phyloP scores from a whole-genome alignment of 148 eudicot genomes.

The Persicaria maculosa region DNA sequence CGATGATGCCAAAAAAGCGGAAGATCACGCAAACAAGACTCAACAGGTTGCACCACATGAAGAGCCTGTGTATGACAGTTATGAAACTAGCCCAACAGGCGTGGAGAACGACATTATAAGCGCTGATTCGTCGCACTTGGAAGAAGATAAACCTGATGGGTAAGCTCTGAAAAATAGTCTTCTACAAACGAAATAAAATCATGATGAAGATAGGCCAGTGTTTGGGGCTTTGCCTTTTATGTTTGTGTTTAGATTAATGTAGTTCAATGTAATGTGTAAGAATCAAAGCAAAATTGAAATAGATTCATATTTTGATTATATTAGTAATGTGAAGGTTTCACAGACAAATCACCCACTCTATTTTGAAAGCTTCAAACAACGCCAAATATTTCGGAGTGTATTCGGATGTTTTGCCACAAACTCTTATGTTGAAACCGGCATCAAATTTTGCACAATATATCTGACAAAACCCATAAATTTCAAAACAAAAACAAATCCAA shows the following conservation, averaged over 20 bases:
- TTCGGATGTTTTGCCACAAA: no score
- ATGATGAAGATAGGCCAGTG: neutral
- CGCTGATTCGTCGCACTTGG: neutral
- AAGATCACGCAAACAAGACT: constrained; percentile 1
- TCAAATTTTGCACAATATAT: no score
- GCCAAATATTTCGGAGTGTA: no score
- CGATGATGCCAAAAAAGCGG: constrained; percentile 21
- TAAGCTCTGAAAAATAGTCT: neutral
- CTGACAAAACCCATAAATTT: no score
- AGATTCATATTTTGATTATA: neutral
- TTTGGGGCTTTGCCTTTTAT: neutral
- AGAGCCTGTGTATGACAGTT: constrained; percentile 59
- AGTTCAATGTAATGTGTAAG: neutral
- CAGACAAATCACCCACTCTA: neutral
- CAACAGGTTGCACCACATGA: constrained; percentile 21
- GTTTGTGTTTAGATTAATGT: neutral
- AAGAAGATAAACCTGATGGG: neutral
- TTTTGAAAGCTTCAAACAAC: no score
- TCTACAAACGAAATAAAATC: neutral
- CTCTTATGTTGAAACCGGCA: no score
- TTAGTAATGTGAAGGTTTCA: neutral
- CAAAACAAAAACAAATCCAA: no score
- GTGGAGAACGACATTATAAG: constrained; percentile 25
- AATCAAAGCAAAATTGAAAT: neutral
- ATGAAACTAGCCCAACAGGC: constrained; percentile 43